Percentiles rank a stretch among this genome's conserved stretches.
phyloP scores from a whole-genome alignment of 1,139 yeast species.

The Kluyveromyces sp. region DNA sequence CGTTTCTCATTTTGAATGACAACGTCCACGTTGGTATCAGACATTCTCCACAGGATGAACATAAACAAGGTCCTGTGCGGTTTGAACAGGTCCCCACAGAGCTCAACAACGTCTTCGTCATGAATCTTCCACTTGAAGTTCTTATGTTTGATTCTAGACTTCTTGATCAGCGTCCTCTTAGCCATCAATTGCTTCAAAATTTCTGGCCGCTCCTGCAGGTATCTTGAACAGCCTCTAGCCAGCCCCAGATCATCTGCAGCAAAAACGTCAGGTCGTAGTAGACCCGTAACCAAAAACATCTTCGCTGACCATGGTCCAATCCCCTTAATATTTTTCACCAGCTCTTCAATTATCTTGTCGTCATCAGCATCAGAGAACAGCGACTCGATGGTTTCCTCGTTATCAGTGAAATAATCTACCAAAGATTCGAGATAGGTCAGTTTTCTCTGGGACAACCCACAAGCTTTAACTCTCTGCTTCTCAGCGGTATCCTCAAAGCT shows the following conservation, averaged over 20 bases:
- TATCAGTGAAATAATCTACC: slow-evolving; percentile 47
- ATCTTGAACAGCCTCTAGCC: slow-evolving; percentile 69
- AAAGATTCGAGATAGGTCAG: slow-evolving; percentile 57
- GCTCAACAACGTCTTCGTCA: slow-evolving; percentile 52
- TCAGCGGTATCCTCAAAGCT: slow-evolving; percentile 27
- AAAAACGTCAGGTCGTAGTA: slow-evolving; percentile 61
- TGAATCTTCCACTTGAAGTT: slow-evolving; percentile 49
- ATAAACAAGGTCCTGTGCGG: slow-evolving; percentile 69
- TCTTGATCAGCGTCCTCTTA: slow-evolving; percentile 30
- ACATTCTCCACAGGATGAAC: slow-evolving; percentile 67
- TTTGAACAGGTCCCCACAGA: slow-evolving; percentile 48
- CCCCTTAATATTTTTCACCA: slow-evolving; percentile 59
- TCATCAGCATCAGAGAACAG: slow-evolving; percentile 36
- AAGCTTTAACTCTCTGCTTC: slow-evolving; percentile 24
- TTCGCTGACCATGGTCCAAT: slow-evolving; percentile 89
- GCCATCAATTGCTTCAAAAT: slow-evolving; percentile 38
- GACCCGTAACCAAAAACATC: slow-evolving; percentile 72
- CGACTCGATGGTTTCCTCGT: slow-evolving; percentile 38
- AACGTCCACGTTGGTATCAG: slow-evolving; percentile 53
- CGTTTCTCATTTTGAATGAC: slow-evolving; percentile 27
- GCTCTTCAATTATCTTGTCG: slow-evolving; percentile 46
- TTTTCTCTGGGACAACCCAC: slow-evolving; percentile 70
- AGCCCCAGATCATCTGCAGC: slow-evolving; percentile 79
- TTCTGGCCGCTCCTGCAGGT: slow-evolving; percentile 51
- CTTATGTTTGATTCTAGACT: slow-evolving; percentile 35